Evolutionary conservation across 2,329 filamentous ascomycete genomes (phyloP).

Genomic region (Talaromyces sp.): DNA sequence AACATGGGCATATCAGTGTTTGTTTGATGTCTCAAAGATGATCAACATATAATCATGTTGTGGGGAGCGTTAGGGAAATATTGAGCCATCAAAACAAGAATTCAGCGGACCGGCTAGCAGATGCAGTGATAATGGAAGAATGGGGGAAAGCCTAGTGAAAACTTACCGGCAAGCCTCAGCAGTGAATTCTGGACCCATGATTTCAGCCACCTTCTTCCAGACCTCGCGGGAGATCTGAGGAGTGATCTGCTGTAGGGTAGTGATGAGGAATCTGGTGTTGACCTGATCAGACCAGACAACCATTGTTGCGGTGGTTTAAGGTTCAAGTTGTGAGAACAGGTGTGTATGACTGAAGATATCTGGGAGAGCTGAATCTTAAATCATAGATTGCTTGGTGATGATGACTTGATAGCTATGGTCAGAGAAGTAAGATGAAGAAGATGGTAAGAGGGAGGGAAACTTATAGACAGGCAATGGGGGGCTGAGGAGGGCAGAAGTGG

Average conservation of each 20-base stretch:
- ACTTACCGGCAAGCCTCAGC: slow-evolving; percentile 9
- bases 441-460: neutral
- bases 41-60: neutral
- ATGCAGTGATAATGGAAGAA: too few relatives aligned
- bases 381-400: neutral
- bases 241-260: neutral
- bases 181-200: neutral
- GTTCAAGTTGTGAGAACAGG: neutral
- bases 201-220: neutral
- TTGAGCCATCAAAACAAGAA: neutral
- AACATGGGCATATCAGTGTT: neutral
- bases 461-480: neutral
- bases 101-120: too few relatives aligned
- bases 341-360: neutral
- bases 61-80: neutral
- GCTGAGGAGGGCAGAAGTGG: neutral
- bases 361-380: neutral
- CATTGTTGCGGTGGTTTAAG: neutral
- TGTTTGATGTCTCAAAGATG: neutral
- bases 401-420: neutral
- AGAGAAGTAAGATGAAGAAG: neutral
- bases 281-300: neutral
- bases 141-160: neutral
- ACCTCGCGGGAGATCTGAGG: neutral
- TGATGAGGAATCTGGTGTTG: slow-evolving; percentile 1